Evolutionary conservation across 1,284 basidiomycete genomes (phyloP).

Genomic region (Boletellus deceptivus): DNA sequence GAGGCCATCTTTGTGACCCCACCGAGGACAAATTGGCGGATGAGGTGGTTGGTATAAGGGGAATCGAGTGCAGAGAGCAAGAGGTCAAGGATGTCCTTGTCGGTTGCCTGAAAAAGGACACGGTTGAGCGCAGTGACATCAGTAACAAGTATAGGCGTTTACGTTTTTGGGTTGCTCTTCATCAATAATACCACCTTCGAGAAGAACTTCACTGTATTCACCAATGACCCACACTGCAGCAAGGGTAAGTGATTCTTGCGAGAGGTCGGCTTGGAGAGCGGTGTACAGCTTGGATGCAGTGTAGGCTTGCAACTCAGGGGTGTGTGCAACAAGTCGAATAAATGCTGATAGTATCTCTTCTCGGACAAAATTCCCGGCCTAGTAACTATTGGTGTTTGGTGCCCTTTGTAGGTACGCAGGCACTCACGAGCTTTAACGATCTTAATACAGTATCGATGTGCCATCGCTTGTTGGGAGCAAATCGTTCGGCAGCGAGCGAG

Average conservation of each 20-base stretch:
- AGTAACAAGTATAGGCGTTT: slow-evolving; percentile 17
- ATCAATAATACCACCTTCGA: slow-evolving; percentile 88
- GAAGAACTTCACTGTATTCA: slow-evolving; percentile 90
- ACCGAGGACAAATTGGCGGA: slow-evolving; percentile 90
- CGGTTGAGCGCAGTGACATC: slow-evolving; percentile 2
- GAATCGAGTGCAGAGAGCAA: slow-evolving; percentile 88
- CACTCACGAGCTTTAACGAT: slow-evolving; percentile 83
- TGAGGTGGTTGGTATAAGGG: slow-evolving; percentile 90
- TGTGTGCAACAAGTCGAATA: slow-evolving; percentile 94
- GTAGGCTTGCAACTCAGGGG: slow-evolving; percentile 95
- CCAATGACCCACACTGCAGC: slow-evolving; percentile 96
- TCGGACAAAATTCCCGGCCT: slow-evolving; percentile 98
- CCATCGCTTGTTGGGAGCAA: slow-evolving; percentile 98
- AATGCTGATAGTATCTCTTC: slow-evolving; percentile 96
- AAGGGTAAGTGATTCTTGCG: slow-evolving; percentile 93
- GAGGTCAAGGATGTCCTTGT: slow-evolving; percentile 85
- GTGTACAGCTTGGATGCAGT: slow-evolving; percentile 91
- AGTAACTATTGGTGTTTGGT: not conserved
- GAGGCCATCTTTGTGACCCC: slow-evolving; percentile 90
- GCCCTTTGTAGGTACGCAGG: not conserved
- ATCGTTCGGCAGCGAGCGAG: slow-evolving; percentile 92
- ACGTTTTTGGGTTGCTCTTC: slow-evolving; percentile 80
- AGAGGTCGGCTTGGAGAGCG: slow-evolving; percentile 88
- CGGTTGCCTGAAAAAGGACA: slow-evolving; percentile 54
- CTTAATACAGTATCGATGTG: slow-evolving; percentile 98